Evolutionary conservation across 768 basidiomycete genomes (phyloP).

Genomic region (Astraeus odoratus): DNA sequence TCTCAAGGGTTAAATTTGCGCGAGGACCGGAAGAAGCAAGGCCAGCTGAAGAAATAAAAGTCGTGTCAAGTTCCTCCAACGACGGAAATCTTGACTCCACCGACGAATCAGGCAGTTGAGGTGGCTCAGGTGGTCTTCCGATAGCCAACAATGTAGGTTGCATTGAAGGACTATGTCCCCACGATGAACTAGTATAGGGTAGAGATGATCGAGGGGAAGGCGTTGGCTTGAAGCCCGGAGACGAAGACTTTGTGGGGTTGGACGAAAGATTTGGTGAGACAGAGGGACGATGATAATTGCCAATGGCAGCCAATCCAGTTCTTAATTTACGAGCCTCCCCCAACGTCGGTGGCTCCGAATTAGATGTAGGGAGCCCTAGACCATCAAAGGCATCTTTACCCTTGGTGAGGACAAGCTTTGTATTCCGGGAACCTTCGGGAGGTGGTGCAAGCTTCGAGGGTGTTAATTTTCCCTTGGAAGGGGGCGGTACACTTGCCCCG

Average conservation of each 20-base stretch:
- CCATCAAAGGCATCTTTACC: slow-evolving; percentile 78
- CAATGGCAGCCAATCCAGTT: slow-evolving; percentile 56
- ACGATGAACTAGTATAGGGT: slow-evolving; percentile 11
- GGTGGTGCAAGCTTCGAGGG: slow-evolving; percentile 21
- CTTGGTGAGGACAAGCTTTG: slow-evolving; percentile 26
- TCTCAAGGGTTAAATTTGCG: slow-evolving; percentile 8
- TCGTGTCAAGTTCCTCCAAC: slow-evolving; percentile 73
- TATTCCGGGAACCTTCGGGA: slow-evolving; percentile 25
- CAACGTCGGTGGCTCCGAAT: slow-evolving; percentile 54
- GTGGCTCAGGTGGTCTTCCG: slow-evolving; percentile 26
- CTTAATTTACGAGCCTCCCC: slow-evolving; percentile 69
- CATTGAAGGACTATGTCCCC: slow-evolving; percentile 12
- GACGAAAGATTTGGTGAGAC: slow-evolving; percentile 10
- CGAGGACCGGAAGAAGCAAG: slow-evolving; percentile 12
- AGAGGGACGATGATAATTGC: slow-evolving; percentile 28
- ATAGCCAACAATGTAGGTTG: slow-evolving; percentile 29
- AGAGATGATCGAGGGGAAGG: slow-evolving; percentile 26
- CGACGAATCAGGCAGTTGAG: slow-evolving; percentile 35
- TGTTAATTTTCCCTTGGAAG: slow-evolving; percentile 10
- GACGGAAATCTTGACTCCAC: slow-evolving; percentile 81
- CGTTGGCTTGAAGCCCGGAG: slow-evolving; percentile 13
- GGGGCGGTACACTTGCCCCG: background rate
- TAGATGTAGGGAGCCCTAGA: slow-evolving; percentile 45
- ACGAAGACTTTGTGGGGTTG: slow-evolving; percentile 11
- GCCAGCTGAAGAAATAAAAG: slow-evolving; percentile 30